These are phyloP conservation scores for Chlorella sp. DNA, from an alignment of 139 green algal genomes.

Conservation along the genomic window DNA sequence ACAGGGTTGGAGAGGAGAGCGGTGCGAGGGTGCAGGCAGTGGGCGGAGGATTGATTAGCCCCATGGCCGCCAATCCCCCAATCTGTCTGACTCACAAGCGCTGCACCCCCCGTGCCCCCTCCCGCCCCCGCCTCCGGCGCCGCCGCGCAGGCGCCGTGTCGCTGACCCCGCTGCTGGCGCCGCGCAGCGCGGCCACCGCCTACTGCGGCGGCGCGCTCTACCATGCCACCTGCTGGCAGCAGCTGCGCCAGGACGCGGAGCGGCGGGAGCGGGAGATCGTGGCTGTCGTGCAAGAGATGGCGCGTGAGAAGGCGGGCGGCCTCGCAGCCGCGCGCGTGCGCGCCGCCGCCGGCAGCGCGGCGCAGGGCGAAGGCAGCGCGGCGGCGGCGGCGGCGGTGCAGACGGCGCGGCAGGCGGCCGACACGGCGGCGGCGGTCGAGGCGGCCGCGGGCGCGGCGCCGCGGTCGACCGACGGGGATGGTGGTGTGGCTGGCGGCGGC, in stretches of 20 bases:
- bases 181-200: conserved; percentile 70
- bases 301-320: not conserved
- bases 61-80: too few species aligned
- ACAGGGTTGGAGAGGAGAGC: too few species aligned
- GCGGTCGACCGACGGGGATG: not conserved
- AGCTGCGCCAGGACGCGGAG: conserved; percentile 12
- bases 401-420: conserved; percentile 11
- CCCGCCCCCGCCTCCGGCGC: too few species aligned
- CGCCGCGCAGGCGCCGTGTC: conserved; percentile 62
- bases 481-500: not conserved
- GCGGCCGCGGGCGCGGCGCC: conserved; percentile 4
- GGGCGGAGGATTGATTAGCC: too few species aligned
- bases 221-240: conserved; percentile 55
- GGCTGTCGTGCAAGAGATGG: not conserved
- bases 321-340: not conserved
- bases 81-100: too few species aligned
- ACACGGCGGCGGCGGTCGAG: conserved; percentile 24
- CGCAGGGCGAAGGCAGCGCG: too few species aligned
- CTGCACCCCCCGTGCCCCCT: too few species aligned
- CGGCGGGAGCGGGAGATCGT: not conserved
- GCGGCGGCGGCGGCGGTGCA: not conserved
- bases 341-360: not conserved
- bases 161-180: conserved; percentile 71
- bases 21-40: too few species aligned
- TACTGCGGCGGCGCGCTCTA: conserved; percentile 79